phyloP scores from a whole-genome alignment of 805 yeast genomes.

The Metschnikowia proteae region DNA sequence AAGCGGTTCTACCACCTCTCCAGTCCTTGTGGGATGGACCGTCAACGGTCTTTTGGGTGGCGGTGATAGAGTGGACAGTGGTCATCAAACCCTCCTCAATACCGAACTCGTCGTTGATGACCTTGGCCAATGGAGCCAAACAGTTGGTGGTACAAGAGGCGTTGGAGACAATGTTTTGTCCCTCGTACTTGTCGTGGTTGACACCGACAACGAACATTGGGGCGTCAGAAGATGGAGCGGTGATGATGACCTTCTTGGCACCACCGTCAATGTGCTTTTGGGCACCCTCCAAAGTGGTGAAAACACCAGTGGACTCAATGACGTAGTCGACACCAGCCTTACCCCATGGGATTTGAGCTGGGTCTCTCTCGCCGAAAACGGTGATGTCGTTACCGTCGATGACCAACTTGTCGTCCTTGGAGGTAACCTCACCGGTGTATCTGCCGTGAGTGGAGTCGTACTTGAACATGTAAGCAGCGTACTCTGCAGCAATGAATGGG shows the following conservation, averaged over 20 bases:
- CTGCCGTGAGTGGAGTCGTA: conserved; percentile 92
- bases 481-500: conserved; percentile 85
- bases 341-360: conserved; percentile 87
- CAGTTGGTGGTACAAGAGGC: conserved; percentile 97
- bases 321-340: conserved; percentile 76
- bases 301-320: conserved; percentile 92
- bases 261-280: conserved; percentile 83
- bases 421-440: conserved; percentile 68
- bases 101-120: conserved; percentile 79
- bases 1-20: conserved; percentile 98
- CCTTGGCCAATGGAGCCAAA: conserved; percentile 92
- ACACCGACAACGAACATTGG: conserved; percentile 96
- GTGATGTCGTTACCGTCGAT: conserved; percentile 65
- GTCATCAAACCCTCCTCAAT: conserved; percentile 93
- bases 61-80: conserved; percentile 93
- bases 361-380: conserved; percentile 80
- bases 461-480: conserved; percentile 94
- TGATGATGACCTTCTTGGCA: conserved; percentile 92
- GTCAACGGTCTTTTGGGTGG: conserved; percentile 94
- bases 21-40: conserved; percentile 98
- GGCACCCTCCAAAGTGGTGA: conserved; percentile 79
- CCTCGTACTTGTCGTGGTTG: conserved; percentile 74
- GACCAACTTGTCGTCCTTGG: conserved; percentile 55
- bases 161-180: conserved; percentile 75
- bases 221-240: conserved; percentile 91